Evolutionary conservation across 2,329 filamentous ascomycete species (phyloP).

Genomic region (Colletotrichum sp.): DNA sequence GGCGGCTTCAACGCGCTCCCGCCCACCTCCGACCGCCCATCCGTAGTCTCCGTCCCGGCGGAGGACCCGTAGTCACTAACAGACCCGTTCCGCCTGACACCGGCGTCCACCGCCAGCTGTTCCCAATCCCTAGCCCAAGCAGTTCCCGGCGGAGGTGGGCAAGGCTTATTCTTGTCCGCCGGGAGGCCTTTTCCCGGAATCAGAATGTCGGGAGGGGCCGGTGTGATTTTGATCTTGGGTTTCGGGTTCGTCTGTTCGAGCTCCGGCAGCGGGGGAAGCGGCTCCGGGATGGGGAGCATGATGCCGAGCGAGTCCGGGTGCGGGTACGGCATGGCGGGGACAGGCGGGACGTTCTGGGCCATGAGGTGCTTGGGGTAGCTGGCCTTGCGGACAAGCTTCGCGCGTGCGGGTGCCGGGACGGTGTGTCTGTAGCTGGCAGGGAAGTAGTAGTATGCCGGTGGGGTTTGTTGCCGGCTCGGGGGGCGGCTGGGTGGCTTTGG

Average conservation of each 20-base stretch:
- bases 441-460: slow-evolving; percentile 18
- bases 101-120: slow-evolving; percentile 18
- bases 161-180: slow-evolving; percentile 2
- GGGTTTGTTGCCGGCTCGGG: not conserved
- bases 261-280: slow-evolving; percentile 11
- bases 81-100: slow-evolving; percentile 16
- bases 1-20: not conserved
- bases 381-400: slow-evolving; percentile 11
- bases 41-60: not conserved
- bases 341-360: not conserved
- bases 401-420: not conserved
- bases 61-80: slow-evolving; percentile 13
- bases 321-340: slow-evolving; percentile 4
- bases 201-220: slow-evolving; percentile 11
- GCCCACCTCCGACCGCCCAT: not conserved
- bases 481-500: not conserved
- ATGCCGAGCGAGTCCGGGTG: slow-evolving; percentile 18
- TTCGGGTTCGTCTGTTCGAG: not conserved
- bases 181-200: slow-evolving; percentile 7
- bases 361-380: not conserved
- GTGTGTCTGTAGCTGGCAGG: slow-evolving; percentile 11
- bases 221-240: slow-evolving; percentile 4
- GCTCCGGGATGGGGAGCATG: slow-evolving; percentile 15
- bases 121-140: slow-evolving; percentile 23
- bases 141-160: slow-evolving; percentile 20